Base-by-base conservation (phyloP, 2,329 filamentous ascomycete genomes). In the Alternaria angustiovoidea region DNA sequence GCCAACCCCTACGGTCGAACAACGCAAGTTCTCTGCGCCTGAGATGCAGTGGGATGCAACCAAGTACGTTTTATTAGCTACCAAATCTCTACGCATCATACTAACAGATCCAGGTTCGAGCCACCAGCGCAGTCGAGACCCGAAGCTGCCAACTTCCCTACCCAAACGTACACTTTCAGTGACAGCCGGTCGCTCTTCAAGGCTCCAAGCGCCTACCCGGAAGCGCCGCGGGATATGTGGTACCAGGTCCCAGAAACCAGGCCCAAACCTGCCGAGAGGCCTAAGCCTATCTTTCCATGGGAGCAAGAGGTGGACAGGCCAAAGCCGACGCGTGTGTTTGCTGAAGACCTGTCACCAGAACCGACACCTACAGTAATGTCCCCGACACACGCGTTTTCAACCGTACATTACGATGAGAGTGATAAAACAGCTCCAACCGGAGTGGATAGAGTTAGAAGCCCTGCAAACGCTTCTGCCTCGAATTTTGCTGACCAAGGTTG, bases 261-360 rank as follows among this genome's bases (percentile, higher is more conserved):
- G 64, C 85, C 87, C 59, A 82, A 83, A 18, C 87, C 87, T 22
- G 84, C 87, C 48, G 83, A 88, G 65, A 86, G 82, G 62, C 86
- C 89, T 14, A 85, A 86, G 48, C 85, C 89, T 3, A 89, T 98
- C 49, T 99, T 99, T 77, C 95, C 95, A 0, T 99, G 95, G 95
- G 95, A 99, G 78, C 80, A 79, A 42, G 82, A 89, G 63, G 86
- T 86, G 16, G 81, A 89, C 59, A 87, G 86, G 62, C 85, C 89
- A 12, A 87, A 83, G 69, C 80, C 88, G 9, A 87, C 86, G 12
- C 87, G 92, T 66, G 84, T 89, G 12, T 95, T 94, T 71, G 80
- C 82, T 47, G 87, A 89, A 60, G 86, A 89, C 59, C 68, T 78
- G 20, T 63, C 71, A 26, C 73, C 76, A 51, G 70, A 72, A 61